A percentile compares a stretch with the other conserved stretches of the same genome.
These are phyloP conservation scores for Sungouiella blattae DNA, from an alignment of 805 yeast species.

Conservation along the genomic window DNA sequence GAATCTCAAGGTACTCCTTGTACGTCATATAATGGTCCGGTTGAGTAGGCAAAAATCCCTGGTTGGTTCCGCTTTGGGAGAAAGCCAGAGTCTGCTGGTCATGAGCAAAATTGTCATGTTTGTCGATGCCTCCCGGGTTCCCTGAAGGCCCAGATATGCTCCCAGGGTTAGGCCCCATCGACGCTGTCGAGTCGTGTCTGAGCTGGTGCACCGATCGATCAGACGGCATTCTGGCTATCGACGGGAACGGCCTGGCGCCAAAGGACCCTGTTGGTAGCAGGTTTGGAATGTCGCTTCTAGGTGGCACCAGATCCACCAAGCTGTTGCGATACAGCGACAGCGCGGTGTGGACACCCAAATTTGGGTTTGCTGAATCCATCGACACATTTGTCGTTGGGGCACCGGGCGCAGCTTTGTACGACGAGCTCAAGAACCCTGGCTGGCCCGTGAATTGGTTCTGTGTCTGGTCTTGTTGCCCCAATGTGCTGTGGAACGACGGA, in stretches of 20 bases:
- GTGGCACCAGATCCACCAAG: neutral
- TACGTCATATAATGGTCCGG: slow-evolving; percentile 45
- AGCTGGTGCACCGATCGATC: slow-evolving; percentile 3
- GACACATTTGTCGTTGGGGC: slow-evolving; percentile 55
- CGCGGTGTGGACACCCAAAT: slow-evolving; percentile 10
- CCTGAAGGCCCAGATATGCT: neutral
- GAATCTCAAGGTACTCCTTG: slow-evolving; percentile 33
- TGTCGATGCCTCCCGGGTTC: too few species aligned
- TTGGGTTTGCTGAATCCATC: slow-evolving; percentile 40
- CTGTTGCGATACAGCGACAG: slow-evolving; percentile 2
- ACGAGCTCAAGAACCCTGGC: slow-evolving; percentile 7
- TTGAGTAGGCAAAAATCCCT: slow-evolving; percentile 10
- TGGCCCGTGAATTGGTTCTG: slow-evolving; percentile 1
- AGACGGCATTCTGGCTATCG: slow-evolving; percentile 5
- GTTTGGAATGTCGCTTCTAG: neutral
- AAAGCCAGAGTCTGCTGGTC: neutral
- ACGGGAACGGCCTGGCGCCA: slow-evolving; percentile 1
- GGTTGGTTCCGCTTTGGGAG: neutral
- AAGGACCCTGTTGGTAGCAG: slow-evolving; percentile 1
- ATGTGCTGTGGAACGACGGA: slow-evolving; percentile 27
- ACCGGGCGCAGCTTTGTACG: slow-evolving; percentile 28
- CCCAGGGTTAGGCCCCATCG: slow-evolving; percentile 1
- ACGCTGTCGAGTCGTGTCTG: too few species aligned
- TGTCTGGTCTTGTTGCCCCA: slow-evolving; percentile 2
- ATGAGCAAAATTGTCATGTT: too few species aligned